Conservation (phyloP, 179 eudicot genomes). For the Beta corolliflora region DNA sequence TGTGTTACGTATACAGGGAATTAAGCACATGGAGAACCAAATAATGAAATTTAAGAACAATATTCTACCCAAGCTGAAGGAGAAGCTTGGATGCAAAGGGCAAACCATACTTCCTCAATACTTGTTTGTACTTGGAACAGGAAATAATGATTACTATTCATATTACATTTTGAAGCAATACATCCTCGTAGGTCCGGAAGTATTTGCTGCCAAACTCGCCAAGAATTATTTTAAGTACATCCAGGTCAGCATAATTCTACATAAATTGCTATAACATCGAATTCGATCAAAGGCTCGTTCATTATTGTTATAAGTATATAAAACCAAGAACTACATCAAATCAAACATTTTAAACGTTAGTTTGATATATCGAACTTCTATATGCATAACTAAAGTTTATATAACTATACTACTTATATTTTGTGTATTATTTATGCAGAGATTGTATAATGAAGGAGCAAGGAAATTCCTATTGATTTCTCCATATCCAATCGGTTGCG, state of each 20-base stretch:
- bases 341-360: too few species aligned
- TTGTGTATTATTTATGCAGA: not conserved
- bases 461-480: not conserved
- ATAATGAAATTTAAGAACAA: not conserved
- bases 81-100: not conserved
- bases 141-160: constrained; percentile 4
- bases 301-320: too few species aligned
- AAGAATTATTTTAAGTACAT: not conserved
- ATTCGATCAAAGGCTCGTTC: too few species aligned
- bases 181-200: not conserved
- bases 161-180: constrained; percentile 4
- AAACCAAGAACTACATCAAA: too few species aligned
- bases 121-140: not conserved
- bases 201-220: not conserved
- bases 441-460: not conserved
- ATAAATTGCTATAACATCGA: too few species aligned
- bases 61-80: not conserved
- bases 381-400: too few species aligned
- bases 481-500: constrained; percentile 23
- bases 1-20: not conserved
- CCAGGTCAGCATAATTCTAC: not conserved
- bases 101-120: not conserved
- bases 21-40: not conserved
- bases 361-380: too few species aligned
- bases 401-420: too few species aligned